These are phyloP conservation scores for Macaranga tanarius DNA, from an alignment of 441 rosid genomes.

Conservation along the genomic window DNA sequence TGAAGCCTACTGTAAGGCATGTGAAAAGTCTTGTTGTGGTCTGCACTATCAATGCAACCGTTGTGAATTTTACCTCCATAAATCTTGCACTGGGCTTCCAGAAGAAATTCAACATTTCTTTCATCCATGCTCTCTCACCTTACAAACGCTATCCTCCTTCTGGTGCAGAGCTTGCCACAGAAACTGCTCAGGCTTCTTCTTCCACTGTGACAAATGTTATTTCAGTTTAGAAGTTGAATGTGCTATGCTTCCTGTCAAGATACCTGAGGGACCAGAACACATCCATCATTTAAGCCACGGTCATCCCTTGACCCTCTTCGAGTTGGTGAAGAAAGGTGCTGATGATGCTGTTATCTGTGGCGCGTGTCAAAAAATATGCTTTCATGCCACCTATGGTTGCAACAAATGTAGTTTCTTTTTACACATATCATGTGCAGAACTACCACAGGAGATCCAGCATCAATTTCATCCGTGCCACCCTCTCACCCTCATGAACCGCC, in stretches of 20 bases:
- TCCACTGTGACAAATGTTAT: background rate
- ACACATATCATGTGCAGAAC: no score
- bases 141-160: background rate
- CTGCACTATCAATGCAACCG: background rate
- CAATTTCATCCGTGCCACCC: no score
- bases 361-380: background rate
- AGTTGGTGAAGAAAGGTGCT: background rate
- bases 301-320: conserved; percentile 13
- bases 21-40: no score
- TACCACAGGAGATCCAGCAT: no score
- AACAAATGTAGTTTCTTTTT: no score
- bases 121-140: conserved; percentile 22
- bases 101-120: conserved; percentile 1
- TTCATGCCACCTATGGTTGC: background rate
- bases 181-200: background rate
- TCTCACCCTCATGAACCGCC: no score
- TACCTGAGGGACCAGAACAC: background rate
- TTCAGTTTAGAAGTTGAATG: conserved; percentile 12
- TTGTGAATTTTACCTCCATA: background rate
- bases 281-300: conserved; percentile 8
- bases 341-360: background rate
- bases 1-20: background rate
- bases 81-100: background rate
- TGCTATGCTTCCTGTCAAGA: conserved; percentile 1
- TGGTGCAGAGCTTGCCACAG: background rate